phyloP scores from a whole-genome alignment of 805 yeast species.

The Debaryomyces castellii region DNA sequence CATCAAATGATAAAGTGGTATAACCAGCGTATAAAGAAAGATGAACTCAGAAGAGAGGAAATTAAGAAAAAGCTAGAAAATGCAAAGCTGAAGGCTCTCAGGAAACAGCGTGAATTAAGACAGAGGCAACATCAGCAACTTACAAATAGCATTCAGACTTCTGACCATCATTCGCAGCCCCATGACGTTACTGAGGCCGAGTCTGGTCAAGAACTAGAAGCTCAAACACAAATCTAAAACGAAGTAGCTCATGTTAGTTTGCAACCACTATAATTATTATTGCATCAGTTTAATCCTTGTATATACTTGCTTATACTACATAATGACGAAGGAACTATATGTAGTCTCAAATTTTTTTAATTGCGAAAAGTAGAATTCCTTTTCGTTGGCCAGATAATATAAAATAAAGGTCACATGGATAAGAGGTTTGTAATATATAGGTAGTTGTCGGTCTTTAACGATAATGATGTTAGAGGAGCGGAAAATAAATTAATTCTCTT shows the following conservation, averaged over 20 bases:
- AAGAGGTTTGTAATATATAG: background rate
- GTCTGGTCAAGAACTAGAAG: background rate
- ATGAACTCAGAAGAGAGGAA: slow-evolving; percentile 30
- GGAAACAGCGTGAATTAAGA: slow-evolving; percentile 19
- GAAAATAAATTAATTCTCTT: background rate
- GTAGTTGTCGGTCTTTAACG: background rate
- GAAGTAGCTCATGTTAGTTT: background rate
- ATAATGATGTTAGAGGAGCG: background rate
- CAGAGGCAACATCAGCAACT: slow-evolving; percentile 9
- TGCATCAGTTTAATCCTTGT: background rate
- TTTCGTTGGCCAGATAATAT: background rate
- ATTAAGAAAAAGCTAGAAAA: slow-evolving; percentile 36
- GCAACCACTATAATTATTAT: background rate
- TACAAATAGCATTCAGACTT: background rate
- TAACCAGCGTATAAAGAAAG: slow-evolving; percentile 33
- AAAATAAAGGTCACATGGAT: background rate
- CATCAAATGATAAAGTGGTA: slow-evolving; percentile 51
- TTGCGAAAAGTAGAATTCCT: background rate
- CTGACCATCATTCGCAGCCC: background rate
- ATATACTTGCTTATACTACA: background rate
- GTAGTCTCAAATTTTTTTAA: background rate
- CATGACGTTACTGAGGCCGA: background rate
- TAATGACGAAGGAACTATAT: background rate
- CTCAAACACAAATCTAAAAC: too few species aligned
- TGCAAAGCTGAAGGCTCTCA: slow-evolving; percentile 36